These are phyloP conservation scores for Backusella circina DNA, from an alignment of 192 early-diverging fungal genomes.

Conservation along the genomic window DNA sequence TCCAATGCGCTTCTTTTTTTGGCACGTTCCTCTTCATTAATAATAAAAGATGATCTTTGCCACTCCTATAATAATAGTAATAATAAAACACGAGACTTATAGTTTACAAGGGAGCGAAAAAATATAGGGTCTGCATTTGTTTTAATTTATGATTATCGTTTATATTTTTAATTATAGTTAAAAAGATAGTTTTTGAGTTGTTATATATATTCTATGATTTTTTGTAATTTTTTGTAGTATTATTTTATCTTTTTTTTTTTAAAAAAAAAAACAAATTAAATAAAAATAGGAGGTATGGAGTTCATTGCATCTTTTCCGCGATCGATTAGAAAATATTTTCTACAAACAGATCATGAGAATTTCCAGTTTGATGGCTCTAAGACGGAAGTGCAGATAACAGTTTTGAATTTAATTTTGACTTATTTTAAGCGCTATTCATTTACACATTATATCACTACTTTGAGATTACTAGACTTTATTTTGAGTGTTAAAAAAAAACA, in stretches of 20 bases:
- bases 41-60: background rate
- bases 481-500: background rate
- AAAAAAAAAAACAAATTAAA: background rate
- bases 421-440: no score
- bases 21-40: background rate
- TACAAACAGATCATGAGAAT: background rate
- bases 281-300: background rate
- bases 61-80: background rate
- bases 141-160: no score
- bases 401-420: background rate
- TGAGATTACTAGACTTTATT: background rate
- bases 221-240: no score
- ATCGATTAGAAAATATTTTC: background rate
- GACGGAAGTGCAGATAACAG: background rate
- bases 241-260: background rate
- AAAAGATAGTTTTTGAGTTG: background rate
- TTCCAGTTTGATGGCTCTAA: background rate
- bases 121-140: no score
- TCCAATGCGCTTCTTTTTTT: background rate
- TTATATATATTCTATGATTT: no score
- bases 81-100: no score
- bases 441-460: background rate
- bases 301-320: background rate
- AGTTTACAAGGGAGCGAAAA: no score
- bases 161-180: no score